phyloP scores from a whole-genome alignment of 371 early-diverging fungal species.

The Mortierella sp. region DNA sequence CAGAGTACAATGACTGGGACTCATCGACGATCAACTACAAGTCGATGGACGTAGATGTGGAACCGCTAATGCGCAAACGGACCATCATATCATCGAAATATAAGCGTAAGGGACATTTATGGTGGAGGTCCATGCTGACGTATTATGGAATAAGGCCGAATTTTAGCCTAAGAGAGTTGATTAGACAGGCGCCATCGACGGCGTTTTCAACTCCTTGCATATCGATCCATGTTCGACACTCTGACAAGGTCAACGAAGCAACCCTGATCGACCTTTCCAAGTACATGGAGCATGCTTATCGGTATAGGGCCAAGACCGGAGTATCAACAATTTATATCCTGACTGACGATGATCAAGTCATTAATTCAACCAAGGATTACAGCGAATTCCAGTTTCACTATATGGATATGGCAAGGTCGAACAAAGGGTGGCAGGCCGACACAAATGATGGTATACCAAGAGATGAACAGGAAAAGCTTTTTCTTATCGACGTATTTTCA shows the following conservation, averaged over 20 bases:
- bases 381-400: no score
- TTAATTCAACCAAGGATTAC: no score
- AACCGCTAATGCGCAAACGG: background rate
- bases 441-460: no score
- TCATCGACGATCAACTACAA: constrained; percentile 7
- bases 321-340: constrained; percentile 8
- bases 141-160: constrained; percentile 21
- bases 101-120: constrained; percentile 14
- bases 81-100: background rate
- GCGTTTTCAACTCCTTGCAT: constrained; percentile 9
- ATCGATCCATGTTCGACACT: constrained; percentile 18
- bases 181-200: background rate
- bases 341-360: constrained; percentile 13
- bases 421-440: no score
- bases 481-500: constrained; percentile 19
- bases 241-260: constrained; percentile 3
- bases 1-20: background rate
- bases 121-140: constrained; percentile 27
- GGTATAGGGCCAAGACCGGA: constrained; percentile 2
- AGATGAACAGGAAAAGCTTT: background rate
- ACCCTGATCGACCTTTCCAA: constrained; percentile 3
- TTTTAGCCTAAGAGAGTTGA: background rate
- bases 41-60: background rate
- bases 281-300: constrained; percentile 10
- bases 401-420: no score